A percentile compares a stretch with the other conserved stretches of the same genome.
These are phyloP conservation scores for Rhododendron kiyosumense DNA, from an alignment of 148 eudicot species.

Conservation along the genomic window DNA sequence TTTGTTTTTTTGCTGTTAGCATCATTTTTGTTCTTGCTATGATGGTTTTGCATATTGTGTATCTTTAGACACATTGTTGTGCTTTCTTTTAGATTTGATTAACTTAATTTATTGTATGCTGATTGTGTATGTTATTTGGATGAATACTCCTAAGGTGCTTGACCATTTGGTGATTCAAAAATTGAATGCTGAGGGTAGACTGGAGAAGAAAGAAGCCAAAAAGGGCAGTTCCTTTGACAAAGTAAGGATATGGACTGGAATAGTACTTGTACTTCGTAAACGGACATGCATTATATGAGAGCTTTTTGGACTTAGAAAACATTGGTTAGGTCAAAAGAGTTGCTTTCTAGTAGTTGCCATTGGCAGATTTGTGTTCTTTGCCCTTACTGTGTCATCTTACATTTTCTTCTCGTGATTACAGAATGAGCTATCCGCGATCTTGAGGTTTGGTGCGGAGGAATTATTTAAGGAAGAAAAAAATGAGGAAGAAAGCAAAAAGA, in stretches of 20 bases:
- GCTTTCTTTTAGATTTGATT: not conserved
- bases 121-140: not conserved
- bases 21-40: not conserved
- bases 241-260: slow-evolving; percentile 35
- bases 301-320: not conserved
- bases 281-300: not conserved
- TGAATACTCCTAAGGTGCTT: slow-evolving; percentile 55
- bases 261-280: not conserved
- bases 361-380: not conserved
- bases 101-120: not conserved
- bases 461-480: slow-evolving; percentile 90
- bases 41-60: not conserved
- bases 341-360: not conserved
- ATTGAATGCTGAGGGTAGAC: slow-evolving; percentile 93
- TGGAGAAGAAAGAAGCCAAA: slow-evolving; percentile 96
- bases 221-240: slow-evolving; percentile 82
- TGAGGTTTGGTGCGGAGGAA: slow-evolving; percentile 98
- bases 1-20: not conserved
- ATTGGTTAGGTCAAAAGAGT: not conserved
- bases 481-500: slow-evolving; percentile 95
- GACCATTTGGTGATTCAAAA: slow-evolving; percentile 99
- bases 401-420: slow-evolving; percentile 22
- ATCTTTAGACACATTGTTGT: not conserved
- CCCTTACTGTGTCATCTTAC: not conserved
- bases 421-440: slow-evolving; percentile 99